Percentiles rank a stretch among this genome's conserved stretches.
Evolutionary conservation across 2,329 filamentous ascomycete genomes (phyloP).

Genomic region (Xylaria sp.): DNA sequence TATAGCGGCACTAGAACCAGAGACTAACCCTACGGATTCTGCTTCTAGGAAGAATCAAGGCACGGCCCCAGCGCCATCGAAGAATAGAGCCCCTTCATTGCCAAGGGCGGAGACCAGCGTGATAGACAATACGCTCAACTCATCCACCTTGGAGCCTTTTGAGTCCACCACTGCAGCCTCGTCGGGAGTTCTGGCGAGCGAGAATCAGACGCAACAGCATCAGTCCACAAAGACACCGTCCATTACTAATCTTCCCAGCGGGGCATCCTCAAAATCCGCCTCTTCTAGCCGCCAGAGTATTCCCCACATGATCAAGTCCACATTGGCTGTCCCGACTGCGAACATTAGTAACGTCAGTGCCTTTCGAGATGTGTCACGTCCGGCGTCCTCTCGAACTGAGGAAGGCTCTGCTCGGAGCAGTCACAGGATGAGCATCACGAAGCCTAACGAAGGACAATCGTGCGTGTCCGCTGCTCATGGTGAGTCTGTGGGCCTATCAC

Average conservation of each 20-base stretch:
- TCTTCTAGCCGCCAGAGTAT: conserved; percentile 50
- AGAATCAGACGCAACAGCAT: conserved; percentile 55
- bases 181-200: conserved; percentile 50
- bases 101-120: conserved; percentile 55
- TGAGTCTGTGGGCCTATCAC: conserved; percentile 44
- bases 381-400: conserved; percentile 53
- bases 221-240: conserved; percentile 61
- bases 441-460: conserved; percentile 53
- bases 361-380: conserved; percentile 59
- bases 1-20: conserved; percentile 36
- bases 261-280: conserved; percentile 55
- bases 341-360: conserved; percentile 61
- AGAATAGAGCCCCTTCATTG: conserved; percentile 54
- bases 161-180: conserved; percentile 53
- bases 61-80: conserved; percentile 55
- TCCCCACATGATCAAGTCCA: conserved; percentile 51
- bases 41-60: conserved; percentile 56
- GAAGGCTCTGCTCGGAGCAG: conserved; percentile 54
- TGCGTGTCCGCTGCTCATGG: conserved; percentile 55
- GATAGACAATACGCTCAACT: conserved; percentile 50
- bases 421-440: conserved; percentile 57
- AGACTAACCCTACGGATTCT: conserved; percentile 57
- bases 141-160: conserved; percentile 48
- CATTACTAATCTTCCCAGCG: conserved; percentile 55
- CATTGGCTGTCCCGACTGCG: conserved; percentile 59